Percentiles rank a stretch among this genome's conserved stretches.
Evolutionary conservation across 805 yeast genomes (phyloP).

Genomic region (Kodamaea neixiangensis): DNA sequence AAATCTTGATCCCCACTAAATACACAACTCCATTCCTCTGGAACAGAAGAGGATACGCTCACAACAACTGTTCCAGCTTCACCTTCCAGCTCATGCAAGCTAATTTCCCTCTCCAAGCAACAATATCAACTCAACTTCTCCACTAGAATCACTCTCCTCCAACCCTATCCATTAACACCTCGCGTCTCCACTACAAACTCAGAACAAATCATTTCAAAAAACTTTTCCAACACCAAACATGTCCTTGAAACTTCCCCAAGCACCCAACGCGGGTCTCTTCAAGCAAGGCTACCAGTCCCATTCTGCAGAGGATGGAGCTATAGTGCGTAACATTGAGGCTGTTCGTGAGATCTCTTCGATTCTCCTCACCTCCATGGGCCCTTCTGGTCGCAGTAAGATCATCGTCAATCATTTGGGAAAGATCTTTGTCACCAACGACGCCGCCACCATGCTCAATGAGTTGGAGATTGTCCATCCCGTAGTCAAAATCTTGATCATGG

Average conservation of each 20-base stretch:
- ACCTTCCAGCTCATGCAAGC: not conserved
- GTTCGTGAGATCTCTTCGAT: constrained; percentile 89
- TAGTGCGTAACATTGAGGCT: constrained; percentile 88
- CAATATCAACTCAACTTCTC: not conserved
- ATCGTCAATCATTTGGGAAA: constrained; percentile 86
- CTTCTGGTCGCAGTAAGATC: constrained; percentile 95
- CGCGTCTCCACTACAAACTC: not conserved
- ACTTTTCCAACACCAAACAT: constrained; percentile 36
- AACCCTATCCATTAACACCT: not conserved
- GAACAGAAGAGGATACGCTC: not conserved
- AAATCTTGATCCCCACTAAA: not conserved
- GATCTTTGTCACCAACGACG: constrained; percentile 90
- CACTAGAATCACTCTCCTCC: not conserved
- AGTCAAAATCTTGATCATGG: constrained; percentile 93
- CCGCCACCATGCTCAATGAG: constrained; percentile 96
- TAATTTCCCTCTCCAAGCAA: not conserved
- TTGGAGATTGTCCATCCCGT: constrained; percentile 96
- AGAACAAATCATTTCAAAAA: not conserved
- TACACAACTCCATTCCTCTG: not conserved
- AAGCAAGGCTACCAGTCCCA: constrained; percentile 92
- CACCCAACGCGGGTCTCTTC: constrained; percentile 91
- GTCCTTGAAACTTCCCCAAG: constrained; percentile 90
- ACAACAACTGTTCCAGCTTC: not conserved
- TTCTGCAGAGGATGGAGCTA: constrained; percentile 91
- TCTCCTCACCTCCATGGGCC: constrained; percentile 94